These are phyloP conservation scores for Telopea speciosissima DNA, from an alignment of 177 flowering plant genomes.

Conservation along the genomic window DNA sequence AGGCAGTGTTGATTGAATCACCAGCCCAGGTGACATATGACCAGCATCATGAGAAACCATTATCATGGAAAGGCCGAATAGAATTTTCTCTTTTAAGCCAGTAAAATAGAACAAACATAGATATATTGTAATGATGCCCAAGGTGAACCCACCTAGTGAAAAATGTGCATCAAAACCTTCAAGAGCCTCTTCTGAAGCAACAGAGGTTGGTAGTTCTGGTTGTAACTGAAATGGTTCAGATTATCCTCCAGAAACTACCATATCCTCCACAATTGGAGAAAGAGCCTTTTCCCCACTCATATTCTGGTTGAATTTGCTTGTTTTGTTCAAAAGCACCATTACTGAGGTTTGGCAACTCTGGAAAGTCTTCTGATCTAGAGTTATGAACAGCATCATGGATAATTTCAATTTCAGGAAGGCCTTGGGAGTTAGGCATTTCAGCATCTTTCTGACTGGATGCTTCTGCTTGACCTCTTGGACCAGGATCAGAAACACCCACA, in stretches of 20 bases:
- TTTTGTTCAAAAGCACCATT: constrained; percentile 18
- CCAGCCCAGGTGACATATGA: constrained; percentile 34
- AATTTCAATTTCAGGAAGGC: constrained; percentile 41
- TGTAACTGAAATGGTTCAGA: constrained; percentile 28
- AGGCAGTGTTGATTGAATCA: constrained; percentile 50
- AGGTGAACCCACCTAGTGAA: constrained; percentile 29
- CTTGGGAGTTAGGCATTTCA: constrained; percentile 19
- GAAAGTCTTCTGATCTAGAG: constrained; percentile 13
- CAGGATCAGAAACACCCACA: too few relatives aligned
- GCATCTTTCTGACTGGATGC: constrained; percentile 6
- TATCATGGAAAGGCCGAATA: neutral
- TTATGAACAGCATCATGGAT: constrained; percentile 40
- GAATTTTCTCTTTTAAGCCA: neutral
- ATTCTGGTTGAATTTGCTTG: constrained; percentile 14
- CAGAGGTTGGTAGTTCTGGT: constrained; percentile 26
- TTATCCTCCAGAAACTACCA: constrained; percentile 25
- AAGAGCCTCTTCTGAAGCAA: constrained; percentile 25
- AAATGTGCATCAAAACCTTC: constrained; percentile 19
- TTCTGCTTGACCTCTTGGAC: neutral
- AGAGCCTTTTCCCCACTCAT: constrained; percentile 29
- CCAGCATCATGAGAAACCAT: constrained; percentile 22
- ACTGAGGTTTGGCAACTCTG: constrained; percentile 20
- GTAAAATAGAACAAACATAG: neutral
- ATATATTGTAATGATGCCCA: neutral
- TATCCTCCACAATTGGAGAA: constrained; percentile 36